Evolutionary conservation across 208 protist genomes (phyloP).

Genomic region (Trypanosomatidae sp.): DNA sequence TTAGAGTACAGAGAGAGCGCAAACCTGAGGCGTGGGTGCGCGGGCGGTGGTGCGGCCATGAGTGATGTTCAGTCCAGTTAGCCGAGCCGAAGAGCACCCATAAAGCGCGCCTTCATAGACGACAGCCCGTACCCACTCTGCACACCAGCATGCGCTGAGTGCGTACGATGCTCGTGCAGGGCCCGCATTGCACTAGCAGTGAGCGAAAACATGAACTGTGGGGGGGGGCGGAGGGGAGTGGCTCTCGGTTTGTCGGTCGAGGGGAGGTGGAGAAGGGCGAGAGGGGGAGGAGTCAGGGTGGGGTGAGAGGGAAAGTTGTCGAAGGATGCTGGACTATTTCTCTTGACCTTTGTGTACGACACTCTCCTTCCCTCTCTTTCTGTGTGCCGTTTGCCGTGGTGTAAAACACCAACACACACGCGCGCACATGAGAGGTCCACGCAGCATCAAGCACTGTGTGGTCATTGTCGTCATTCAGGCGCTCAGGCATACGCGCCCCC

Average conservation of each 20-base stretch:
- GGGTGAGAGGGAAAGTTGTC: neutral
- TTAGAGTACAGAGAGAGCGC: slow-evolving; percentile 13
- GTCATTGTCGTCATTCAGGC: neutral
- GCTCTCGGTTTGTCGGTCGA: neutral
- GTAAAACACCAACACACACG: neutral
- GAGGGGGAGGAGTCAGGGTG: neutral
- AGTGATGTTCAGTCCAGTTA: neutral
- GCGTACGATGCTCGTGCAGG: neutral
- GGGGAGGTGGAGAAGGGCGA: neutral
- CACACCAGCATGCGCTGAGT: no score
- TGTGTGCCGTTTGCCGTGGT: neutral
- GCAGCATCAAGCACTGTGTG: neutral
- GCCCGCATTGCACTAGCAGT: neutral
- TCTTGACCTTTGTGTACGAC: neutral
- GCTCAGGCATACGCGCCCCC: neutral
- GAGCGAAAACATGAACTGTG: neutral
- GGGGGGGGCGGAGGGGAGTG: no score
- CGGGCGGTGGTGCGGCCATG: neutral
- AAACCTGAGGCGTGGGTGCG: neutral
- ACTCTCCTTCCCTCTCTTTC: neutral
- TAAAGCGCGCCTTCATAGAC: neutral
- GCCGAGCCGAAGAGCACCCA: neutral
- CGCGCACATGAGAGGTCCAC: neutral
- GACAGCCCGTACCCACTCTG: no score
- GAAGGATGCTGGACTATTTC: neutral